Base-by-base conservation (phyloP, 192 early-diverging fungal species). In the Fimicolochytrium jonesii region DNA sequence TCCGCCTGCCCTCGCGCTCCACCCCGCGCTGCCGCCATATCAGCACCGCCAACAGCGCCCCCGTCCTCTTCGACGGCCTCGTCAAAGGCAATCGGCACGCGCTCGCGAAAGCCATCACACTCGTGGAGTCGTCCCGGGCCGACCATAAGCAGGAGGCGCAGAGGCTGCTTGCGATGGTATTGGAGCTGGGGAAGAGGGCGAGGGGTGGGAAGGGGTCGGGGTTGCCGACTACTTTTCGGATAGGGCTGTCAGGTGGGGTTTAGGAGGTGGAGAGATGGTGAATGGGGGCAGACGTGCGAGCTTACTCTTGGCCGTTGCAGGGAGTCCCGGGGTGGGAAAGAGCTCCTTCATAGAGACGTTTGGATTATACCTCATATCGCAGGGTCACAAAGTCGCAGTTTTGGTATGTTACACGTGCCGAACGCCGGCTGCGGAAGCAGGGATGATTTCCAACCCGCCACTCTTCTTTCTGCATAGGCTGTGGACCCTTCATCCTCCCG, bases 291-390 rank as follows among this genome's bases (percentile, higher is more conserved):
- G n/a, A n/a, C n/a, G n/a, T n/a, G n/a, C n/a, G n/a, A n/a, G n/a
- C n/a, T n/a, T n/a, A n/a, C n/a, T n/a, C n/a, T n/a, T n/a, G n/a
- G n/a, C n/a, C n/a, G n/a, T n/a, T n/a, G n/a, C 42, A 70, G 75
- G 75, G 29, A 75, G 86, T 15, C 90, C 90, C 0, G 90, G 90
- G 1, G 90, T 92, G 9, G 90, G 89, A 2, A 92, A 92, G 64
- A 88, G 86, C n/a, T 87, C 86, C 36, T 92, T 92, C 58, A 91
- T 92, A 63, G 90, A 92, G 56, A 65, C 83, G 4, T 89, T 92
- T 66, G 90, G 90, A 43, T 86, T 87, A 83, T 79, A 77, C 37
- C 71, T 92, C 17, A 50, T 92, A 2, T 61, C 71, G 11, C 64
- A 78, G 36, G 87, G 88, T 4, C 87, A 89, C 67, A 72, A 78